Evolutionary conservation across 2,329 filamentous ascomycete genomes (phyloP), one percentile per base, ranked within the genome.

Genomic region (Colletotrichum sidae): DNA sequence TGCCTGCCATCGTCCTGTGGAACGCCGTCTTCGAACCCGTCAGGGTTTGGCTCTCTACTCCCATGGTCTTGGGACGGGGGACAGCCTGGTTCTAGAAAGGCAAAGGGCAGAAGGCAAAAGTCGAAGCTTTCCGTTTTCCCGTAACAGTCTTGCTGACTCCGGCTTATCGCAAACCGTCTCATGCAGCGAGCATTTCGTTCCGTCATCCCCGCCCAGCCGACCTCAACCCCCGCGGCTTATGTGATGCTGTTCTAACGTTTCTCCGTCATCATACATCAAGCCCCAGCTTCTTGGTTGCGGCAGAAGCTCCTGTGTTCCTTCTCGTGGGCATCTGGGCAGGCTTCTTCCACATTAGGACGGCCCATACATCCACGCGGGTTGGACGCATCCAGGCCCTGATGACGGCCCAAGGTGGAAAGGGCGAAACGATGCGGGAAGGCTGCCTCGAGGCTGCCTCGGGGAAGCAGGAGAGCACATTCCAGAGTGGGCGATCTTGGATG

Each of bases 381-480:
- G 72, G 69, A 74, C 72, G 75, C 69, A 73, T 76, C 75, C 70
- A 70, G 73, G 73, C 72, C 72, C 71, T 71, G 73, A 74, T 72
- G 70, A 74, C 71, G 71, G 73, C 71, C 72, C 73, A 69, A 72
- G 71, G 72, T 71, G 67, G 57, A 58, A 69, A 52, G 56, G 69
- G 75, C 68, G 72, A 72, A 71, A 72, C 74, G 71, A 72, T 74
- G 76, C 77, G 77, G 77, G 77, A 79, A 73, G 71, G 71, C 74
- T 71, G 74, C 68, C 69, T 71, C 78, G 78, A 73, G 71, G 71
- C 74, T 71, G 74, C 68, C 69, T 71, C 78, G 78, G 74, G 78
- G 78, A 80, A 78, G 75, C 75, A 78, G 68, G 68, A 73, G 57
- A 69, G 68, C 68, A 68, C 70, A 49, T 77, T 76, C 79, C 79